Evolutionary conservation across 2,329 filamentous ascomycete species (phyloP).

Genomic region (Arthroderma sp.): DNA sequence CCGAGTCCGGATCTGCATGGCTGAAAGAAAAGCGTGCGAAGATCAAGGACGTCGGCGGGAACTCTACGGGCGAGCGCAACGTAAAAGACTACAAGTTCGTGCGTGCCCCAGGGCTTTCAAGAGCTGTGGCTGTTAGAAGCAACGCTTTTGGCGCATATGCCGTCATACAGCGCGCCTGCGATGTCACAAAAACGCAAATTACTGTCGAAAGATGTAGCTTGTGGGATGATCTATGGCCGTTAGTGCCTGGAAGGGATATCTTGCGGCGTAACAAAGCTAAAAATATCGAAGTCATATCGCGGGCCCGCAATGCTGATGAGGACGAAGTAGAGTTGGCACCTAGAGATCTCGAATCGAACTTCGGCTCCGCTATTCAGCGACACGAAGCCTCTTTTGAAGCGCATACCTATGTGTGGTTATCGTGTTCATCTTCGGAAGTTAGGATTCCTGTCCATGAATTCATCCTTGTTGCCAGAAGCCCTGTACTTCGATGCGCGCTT

Average conservation of each 20-base stretch:
- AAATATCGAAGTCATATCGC: too few relatives aligned
- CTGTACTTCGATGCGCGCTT: slow-evolving; percentile 51
- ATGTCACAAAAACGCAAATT: slow-evolving; percentile 63
- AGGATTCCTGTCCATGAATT: slow-evolving; percentile 73
- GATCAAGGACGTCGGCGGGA: slow-evolving; percentile 52
- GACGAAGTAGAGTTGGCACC: neutral
- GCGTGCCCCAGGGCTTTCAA: slow-evolving; percentile 74
- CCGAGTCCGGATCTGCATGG: slow-evolving; percentile 87
- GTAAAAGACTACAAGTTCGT: slow-evolving; percentile 92
- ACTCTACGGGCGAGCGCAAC: slow-evolving; percentile 41
- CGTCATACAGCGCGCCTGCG: slow-evolving; percentile 70
- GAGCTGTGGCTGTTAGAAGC: slow-evolving; percentile 70
- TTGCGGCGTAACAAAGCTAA: too few relatives aligned
- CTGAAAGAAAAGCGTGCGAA: slow-evolving; percentile 70
- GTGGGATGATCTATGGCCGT: slow-evolving; percentile 57
- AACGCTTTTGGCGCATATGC: slow-evolving; percentile 85
- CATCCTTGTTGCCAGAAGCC: slow-evolving; percentile 61
- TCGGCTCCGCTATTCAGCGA: slow-evolving; percentile 12
- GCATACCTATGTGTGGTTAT: slow-evolving; percentile 23
- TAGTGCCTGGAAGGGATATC: slow-evolving; percentile 40
- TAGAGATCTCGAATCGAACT: slow-evolving; percentile 13
- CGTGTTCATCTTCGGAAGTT: slow-evolving; percentile 52
- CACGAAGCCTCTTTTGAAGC: too few relatives aligned
- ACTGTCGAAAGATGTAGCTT: slow-evolving; percentile 52
- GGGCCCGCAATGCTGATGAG: too few relatives aligned